Evolutionary conservation across 768 basidiomycete species (phyloP), one percentile per base, ranked within the genome.

Genomic region (Pleurotus eryngii): DNA sequence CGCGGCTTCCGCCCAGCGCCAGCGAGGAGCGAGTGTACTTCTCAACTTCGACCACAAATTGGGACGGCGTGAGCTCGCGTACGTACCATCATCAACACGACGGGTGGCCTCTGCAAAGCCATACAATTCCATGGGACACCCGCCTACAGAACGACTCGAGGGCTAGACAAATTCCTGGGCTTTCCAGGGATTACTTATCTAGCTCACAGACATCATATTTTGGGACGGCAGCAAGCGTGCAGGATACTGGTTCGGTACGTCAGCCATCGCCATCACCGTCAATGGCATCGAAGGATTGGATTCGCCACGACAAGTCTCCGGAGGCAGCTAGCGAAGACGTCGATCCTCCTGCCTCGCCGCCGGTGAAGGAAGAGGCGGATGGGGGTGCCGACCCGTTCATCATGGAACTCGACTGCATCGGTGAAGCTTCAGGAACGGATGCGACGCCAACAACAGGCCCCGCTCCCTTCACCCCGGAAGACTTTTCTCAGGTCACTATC

Each of bases 371-470:
- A 49, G 78, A 79, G 59, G 72, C 72, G 17, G 72, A 76, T 26
- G 75, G 76, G 54, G 61, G 65, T 30, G 70, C 69, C 55, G 70
- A 70, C 7, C 72, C 71, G 55, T 80, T 81, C 59, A 76, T 81
- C 60, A 78, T 80, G 67, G 78, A 79, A 55, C 64, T 74, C 62
- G 51, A 53, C 60, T 43, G 60, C 49, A 56, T 57, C 30, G 61
- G 50, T 61, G 63, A 62, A 60, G 63, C 67, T 59, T 71, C 56
- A 61, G 80, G 72, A 61, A 68, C 75, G 0, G 71, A 79, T 50
- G 81, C 80, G 0, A 82, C 82, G 0, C 84, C 82, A 1, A 82
- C 81, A 35, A 82, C 84, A 65, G 6, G 42, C 42, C 42, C 30
- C 30, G 30, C 30, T 35, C 11, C 30, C 30, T 35, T 45, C 42